A percentile compares a stretch with the other conserved stretches of the same genome.
Conservation (phyloP, 2,329 filamentous ascomycete genomes). For the Microdochium nivale region DNA sequence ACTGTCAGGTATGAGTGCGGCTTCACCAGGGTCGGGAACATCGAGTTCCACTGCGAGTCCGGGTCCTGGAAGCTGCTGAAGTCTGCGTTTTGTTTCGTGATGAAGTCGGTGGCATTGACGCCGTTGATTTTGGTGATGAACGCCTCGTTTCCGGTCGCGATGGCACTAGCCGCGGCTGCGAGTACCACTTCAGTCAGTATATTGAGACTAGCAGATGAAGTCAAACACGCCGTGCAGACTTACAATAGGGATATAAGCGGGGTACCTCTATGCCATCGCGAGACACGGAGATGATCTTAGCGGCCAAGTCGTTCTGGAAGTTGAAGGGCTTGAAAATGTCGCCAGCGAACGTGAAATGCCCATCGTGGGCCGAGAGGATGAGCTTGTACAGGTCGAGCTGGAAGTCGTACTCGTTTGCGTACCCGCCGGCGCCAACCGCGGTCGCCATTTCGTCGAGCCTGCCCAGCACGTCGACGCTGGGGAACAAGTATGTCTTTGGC, state of each 20-base stretch:
- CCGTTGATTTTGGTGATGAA: constrained; percentile 48
- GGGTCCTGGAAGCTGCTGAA: constrained; percentile 42
- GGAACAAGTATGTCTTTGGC: constrained; percentile 39
- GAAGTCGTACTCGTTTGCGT: constrained; percentile 45
- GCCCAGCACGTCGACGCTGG: constrained; percentile 36
- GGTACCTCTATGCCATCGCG: constrained; percentile 49
- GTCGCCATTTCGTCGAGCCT: constrained; percentile 34
- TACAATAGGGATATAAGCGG: constrained; percentile 43
- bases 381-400: constrained; percentile 44
- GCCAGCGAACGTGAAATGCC: constrained; percentile 51
- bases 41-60: constrained; percentile 42
- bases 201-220: constrained; percentile 3
- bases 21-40: constrained; percentile 18
- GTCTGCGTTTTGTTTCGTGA: constrained; percentile 36
- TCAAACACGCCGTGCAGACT: constrained; percentile 8
- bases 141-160: constrained; percentile 25
- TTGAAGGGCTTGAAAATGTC: constrained; percentile 44
- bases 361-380: constrained; percentile 50
- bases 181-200: constrained; percentile 3
- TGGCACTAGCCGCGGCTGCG: constrained; percentile 9
- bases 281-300: constrained; percentile 49
- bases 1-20: constrained; percentile 10
- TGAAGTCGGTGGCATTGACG: constrained; percentile 37
- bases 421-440: constrained; percentile 31
- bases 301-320: constrained; percentile 24